Conservation (phyloP, 768 basidiomycete species). For the Termitomyces sp. region DNA sequence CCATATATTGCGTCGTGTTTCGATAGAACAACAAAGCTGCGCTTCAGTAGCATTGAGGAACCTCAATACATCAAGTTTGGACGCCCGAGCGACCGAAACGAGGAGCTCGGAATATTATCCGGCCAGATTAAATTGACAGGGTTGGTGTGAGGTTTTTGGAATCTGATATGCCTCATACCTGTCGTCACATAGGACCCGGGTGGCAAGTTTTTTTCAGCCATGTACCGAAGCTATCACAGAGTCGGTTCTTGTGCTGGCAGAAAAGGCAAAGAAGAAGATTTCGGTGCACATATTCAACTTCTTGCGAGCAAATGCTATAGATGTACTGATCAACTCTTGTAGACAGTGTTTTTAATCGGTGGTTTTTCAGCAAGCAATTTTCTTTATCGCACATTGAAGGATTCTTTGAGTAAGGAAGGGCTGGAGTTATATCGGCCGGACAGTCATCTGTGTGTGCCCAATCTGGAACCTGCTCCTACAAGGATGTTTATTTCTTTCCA, state of each 20-base stretch:
- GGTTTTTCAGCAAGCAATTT: conserved; percentile 44
- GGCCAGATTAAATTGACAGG: conserved; percentile 44
- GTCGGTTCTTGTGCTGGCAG: conserved; percentile 6
- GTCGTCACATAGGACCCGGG: conserved; percentile 5
- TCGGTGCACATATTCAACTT: conserved; percentile 13
- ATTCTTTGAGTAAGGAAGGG: conserved; percentile 17
- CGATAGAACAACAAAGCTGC: conserved; percentile 45
- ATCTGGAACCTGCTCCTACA: not conserved
- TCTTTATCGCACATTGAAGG: conserved; percentile 32
- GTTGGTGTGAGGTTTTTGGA: conserved; percentile 18
- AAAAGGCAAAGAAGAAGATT: conserved; percentile 10
- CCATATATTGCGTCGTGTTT: conserved; percentile 40
- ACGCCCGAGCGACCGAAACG: conserved; percentile 36
- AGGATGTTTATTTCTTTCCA: conserved; percentile 13
- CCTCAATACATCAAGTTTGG: conserved; percentile 49
- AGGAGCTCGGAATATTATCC: conserved; percentile 34
- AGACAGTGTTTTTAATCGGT: conserved; percentile 42
- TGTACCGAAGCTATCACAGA: conserved; percentile 16
- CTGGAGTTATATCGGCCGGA: conserved; percentile 19
- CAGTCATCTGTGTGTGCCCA: conserved; percentile 14
- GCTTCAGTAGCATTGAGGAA: conserved; percentile 37
- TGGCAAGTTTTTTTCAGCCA: conserved; percentile 19
- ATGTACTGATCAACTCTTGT: not conserved
- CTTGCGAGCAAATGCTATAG: not conserved
- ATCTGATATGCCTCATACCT: not conserved